Evolutionary conservation across 2,329 filamentous ascomycete species (phyloP).

Genomic region (Alternaria brassicicola): DNA sequence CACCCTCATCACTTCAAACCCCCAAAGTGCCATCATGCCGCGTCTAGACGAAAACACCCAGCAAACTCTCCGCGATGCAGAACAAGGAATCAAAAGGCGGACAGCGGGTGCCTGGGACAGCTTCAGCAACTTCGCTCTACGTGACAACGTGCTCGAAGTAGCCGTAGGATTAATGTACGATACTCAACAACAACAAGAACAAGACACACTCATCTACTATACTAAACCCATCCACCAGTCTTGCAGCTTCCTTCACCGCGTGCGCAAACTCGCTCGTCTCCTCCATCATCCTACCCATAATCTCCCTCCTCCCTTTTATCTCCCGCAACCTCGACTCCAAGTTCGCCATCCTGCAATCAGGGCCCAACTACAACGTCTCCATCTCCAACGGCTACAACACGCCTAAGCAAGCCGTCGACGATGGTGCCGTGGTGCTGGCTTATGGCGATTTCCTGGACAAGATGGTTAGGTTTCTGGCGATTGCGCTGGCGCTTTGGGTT

Average conservation of each 20-base stretch:
- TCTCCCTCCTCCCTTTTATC: slow-evolving; percentile 72
- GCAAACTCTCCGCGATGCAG: slow-evolving; percentile 56
- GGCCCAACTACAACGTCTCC: slow-evolving; percentile 54
- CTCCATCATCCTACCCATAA: slow-evolving; percentile 71
- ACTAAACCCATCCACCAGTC: slow-evolving; percentile 50
- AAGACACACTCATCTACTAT: background rate
- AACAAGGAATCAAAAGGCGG: slow-evolving; percentile 51
- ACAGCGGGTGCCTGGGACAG: slow-evolving; percentile 64
- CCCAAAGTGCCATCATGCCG: slow-evolving; percentile 27
- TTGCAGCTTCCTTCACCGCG: slow-evolving; percentile 73
- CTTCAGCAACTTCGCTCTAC: slow-evolving; percentile 74
- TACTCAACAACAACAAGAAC: background rate
- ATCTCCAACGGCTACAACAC: slow-evolving; percentile 69
- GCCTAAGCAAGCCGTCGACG: slow-evolving; percentile 68
- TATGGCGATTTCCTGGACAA: slow-evolving; percentile 74
- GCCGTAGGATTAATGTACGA: slow-evolving; percentile 75
- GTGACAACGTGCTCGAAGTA: slow-evolving; percentile 77
- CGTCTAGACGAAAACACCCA: slow-evolving; percentile 41
- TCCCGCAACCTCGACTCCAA: slow-evolving; percentile 76
- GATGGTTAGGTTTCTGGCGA: slow-evolving; percentile 67
- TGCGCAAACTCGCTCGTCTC: slow-evolving; percentile 75
- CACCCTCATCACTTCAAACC: background rate
- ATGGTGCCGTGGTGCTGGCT: slow-evolving; percentile 74
- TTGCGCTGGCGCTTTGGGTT: slow-evolving; percentile 69
- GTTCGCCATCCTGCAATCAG: slow-evolving; percentile 68